Evolutionary conservation across 192 early-diverging fungal genomes (phyloP), one percentile per base, ranked within the genome.

Genomic region (Rhizophagus prolifer): DNA sequence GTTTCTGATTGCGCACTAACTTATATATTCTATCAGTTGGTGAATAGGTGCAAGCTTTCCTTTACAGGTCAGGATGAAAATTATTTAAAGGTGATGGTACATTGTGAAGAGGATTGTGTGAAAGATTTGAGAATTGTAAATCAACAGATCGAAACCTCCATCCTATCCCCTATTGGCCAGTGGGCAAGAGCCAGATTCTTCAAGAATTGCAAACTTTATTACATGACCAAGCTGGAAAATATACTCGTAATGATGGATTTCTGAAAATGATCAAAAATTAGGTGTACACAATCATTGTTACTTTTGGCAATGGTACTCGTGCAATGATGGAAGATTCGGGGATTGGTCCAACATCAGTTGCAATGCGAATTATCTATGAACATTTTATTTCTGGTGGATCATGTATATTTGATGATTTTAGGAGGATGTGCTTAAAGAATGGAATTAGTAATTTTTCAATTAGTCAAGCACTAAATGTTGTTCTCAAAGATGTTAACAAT

Each of bases 181-280:
- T 72, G 70, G 70, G 70, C 26, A 72, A 58, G 19, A 72, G 70
- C 26, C 12, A 50, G 31, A 26, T 72, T n/a, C 70, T 72, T n/a
- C 26, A 72, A 21, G 54, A 72, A 59, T 7, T 59, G 5, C 26
- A 0, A 9, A 58, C 14, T 58, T 58, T 72, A n/a, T 36, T 68
- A 16, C 16, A 7, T 7, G 10, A 28, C 8, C 14, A 44, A 41
- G n/a, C 8, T 68, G 21, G 23, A 36, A 3, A 46, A 2, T 41
- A 21, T 44, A n/a, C 16, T 4, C 1, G 21, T 44, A 21, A 68
- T 2, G 16, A 66, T 36, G 31, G 2, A 30, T 14, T n/a, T n/a
- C n/a, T 30, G 28, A 36, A 12, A 13, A 36, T 36, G 5, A 16
- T 19, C 9, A 66, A 66, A 2, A 16, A 13, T 44, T 16, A 25